phyloP scores from a whole-genome alignment of 1,284 basidiomycete genomes.

The Vanrija sp. region DNA sequence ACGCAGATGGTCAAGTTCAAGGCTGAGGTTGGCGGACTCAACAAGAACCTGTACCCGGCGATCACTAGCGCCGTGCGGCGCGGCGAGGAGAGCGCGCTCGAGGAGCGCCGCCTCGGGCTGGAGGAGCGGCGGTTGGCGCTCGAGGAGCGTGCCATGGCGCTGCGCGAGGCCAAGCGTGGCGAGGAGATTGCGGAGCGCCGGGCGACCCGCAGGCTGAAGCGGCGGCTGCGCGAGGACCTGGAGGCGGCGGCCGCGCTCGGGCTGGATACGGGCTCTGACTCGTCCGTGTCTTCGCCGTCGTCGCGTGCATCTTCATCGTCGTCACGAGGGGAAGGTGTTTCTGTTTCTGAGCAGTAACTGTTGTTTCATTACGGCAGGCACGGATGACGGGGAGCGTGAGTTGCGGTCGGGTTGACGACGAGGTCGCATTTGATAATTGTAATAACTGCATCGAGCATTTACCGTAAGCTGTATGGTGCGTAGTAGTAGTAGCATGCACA shows the following conservation, averaged over 20 bases:
- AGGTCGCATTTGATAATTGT: too few relatives aligned
- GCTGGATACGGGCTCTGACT: too few relatives aligned
- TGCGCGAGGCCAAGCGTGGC: conserved; percentile 7
- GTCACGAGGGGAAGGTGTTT: background rate
- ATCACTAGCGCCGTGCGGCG: background rate
- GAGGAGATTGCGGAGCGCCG: background rate
- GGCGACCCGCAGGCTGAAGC: conserved; percentile 1
- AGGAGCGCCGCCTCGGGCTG: background rate
- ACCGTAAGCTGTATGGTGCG: too few relatives aligned
- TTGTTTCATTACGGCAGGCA: background rate
- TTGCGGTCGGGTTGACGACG: too few relatives aligned
- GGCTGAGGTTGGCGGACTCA: conserved; percentile 30
- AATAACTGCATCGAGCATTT: too few relatives aligned
- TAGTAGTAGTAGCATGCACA: too few relatives aligned
- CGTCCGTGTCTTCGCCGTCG: too few relatives aligned
- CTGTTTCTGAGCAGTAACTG: too few relatives aligned
- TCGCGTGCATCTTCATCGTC: background rate
- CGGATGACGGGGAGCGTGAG: background rate
- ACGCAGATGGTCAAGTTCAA: conserved; percentile 60
- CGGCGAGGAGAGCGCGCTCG: background rate
- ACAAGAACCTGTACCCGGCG: background rate
- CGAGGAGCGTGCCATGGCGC: conserved; percentile 6
- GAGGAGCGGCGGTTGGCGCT: conserved; percentile 11
- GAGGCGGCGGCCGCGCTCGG: too few relatives aligned
- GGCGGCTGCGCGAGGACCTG: background rate